Evolutionary conservation across 2,329 filamentous ascomycete genomes (phyloP), one percentile per base, ranked within the genome.

Genomic region (Metarhizium humberi): DNA sequence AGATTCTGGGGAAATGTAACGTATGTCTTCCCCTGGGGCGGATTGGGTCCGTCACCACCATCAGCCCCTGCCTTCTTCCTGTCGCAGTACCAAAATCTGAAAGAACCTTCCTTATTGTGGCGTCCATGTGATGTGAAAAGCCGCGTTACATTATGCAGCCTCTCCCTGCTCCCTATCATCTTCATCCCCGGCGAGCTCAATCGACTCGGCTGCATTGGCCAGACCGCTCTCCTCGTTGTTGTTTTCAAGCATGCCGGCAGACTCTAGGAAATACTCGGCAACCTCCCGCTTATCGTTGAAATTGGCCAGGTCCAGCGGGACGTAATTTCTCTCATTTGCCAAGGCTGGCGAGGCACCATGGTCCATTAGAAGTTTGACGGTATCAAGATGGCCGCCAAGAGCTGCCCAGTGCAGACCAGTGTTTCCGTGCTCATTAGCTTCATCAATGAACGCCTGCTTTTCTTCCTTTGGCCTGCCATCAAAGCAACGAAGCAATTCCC

Each of bases 351-450:
- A 86, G 1, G 91, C 91, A 2, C 90, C 91, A 3, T 83, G 77
- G 48, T 85, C 83, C 2, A 96, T 77, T 13, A 99, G 78, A 0
- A 84, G 73, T 74, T 92, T 88, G 6, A 96, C 90, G 3, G 85
- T 82, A 6, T 86, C 81, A 3, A 97, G 75, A 65, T 96, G 92
- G 1, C 92, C 92, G 54, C 95, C 94, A 55, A 96, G 75, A 0
- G 90, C 88, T 0, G 92, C 92, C 92, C 92, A 97, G 73, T 99
- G 94, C 56, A 99, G 76, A 0, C 90, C 82, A 1, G 92, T 96
- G 74, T 96, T 97, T 48, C 91, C 92, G 49, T 88, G 86, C 58
- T 84, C 76, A 66, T 99, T 99, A 58, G 81, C 77, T 2, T 79
- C 75, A 63, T 90, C 87, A 29, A 91, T 70, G 61, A 86, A 83